Base-by-base conservation (phyloP, 2,329 filamentous ascomycete genomes). In the Sporothrix inflata region DNA sequence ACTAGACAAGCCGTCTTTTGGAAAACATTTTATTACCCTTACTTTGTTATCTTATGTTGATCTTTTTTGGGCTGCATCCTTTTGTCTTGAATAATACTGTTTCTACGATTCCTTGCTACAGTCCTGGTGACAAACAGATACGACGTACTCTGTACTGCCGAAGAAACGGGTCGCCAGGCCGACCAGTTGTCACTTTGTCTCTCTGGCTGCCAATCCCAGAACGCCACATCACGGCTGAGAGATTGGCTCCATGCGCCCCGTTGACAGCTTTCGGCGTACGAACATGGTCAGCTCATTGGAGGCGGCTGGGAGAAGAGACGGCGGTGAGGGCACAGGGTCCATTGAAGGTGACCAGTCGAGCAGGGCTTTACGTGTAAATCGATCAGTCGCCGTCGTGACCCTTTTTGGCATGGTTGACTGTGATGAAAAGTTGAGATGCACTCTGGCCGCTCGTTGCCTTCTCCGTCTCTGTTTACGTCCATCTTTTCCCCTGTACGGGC, bases 141-240 rank as follows among this genome's bases (percentile, higher is more conserved):
- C n/a, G n/a, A n/a, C n/a, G n/a, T n/a, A n/a, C n/a, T n/a, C n/a
- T n/a, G n/a, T n/a, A n/a, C n/a, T n/a, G 57, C 57, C 57, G 57
- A 63, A 34, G 27, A 57, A 63, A 63, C n/a, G 38, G 57, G 57
- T 63, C 34, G 34, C 34, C 19, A 42, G 57, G 57, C 57, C 30
- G 57, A 42, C 57, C 34, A 63, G 57, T 19, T 24, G 19, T 42
- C 34, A 42, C 34, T 63, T 40, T 34, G 7, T 21, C 57, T 40
- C 8, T 61, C 51, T 4, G 51, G 57, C 30, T 38, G 40, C 57
- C 57, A 63, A 63, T 63, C 57, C 57, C 34, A 40, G 57, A 40
- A 24, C 57, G 57, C 57, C 57, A 63, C 57, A 63, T 63, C 57
- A 14, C 57, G 34, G 57, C 57, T 40, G 57, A 42, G 34, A 40